phyloP scores from a whole-genome alignment of 1,284 basidiomycete genomes.

The Melanopsichium pennsylvanicum region DNA sequence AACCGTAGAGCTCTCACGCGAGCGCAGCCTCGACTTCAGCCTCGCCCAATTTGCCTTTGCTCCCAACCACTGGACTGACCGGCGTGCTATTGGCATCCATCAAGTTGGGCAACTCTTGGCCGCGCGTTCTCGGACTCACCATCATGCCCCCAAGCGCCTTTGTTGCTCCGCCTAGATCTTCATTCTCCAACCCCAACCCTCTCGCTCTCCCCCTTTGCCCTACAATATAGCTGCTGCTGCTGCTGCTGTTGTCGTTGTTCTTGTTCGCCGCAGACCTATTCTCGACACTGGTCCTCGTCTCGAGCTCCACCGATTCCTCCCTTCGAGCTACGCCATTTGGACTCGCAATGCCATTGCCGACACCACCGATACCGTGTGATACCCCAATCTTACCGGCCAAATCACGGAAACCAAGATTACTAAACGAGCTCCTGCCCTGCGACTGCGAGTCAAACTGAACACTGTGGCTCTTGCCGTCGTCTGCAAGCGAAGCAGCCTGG shows the following conservation, averaged over 20 bases:
- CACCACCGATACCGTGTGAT: constrained; percentile 2
- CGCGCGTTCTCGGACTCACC: neutral
- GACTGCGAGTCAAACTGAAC: constrained; percentile 30
- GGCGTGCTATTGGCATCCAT: constrained; percentile 32
- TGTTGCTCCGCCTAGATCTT: constrained; percentile 7
- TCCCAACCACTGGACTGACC: constrained; percentile 14
- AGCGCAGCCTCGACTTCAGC: constrained; percentile 32
- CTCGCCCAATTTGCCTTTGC: constrained; percentile 8
- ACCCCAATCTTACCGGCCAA: constrained; percentile 28
- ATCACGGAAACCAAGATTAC: constrained; percentile 38
- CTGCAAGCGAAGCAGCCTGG: constrained; percentile 52
- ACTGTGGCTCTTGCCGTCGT: constrained; percentile 44
- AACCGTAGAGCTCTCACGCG: too few species aligned
- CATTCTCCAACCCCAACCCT: constrained; percentile 27
- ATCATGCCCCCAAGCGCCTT: constrained; percentile 18
- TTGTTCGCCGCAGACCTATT: too few species aligned
- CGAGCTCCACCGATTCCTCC: constrained; percentile 32
- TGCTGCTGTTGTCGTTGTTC: too few species aligned
- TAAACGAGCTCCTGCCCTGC: constrained; percentile 19
- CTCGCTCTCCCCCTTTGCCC: constrained; percentile 33
- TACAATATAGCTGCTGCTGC: constrained; percentile 28
- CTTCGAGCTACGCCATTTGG: constrained; percentile 3
- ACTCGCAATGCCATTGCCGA: constrained; percentile 12
- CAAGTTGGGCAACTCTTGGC: constrained; percentile 10
- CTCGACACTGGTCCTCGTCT: constrained; percentile 30